Evolutionary conservation across 306 rosid genomes (phyloP).

Genomic region (Fagus crenata): DNA sequence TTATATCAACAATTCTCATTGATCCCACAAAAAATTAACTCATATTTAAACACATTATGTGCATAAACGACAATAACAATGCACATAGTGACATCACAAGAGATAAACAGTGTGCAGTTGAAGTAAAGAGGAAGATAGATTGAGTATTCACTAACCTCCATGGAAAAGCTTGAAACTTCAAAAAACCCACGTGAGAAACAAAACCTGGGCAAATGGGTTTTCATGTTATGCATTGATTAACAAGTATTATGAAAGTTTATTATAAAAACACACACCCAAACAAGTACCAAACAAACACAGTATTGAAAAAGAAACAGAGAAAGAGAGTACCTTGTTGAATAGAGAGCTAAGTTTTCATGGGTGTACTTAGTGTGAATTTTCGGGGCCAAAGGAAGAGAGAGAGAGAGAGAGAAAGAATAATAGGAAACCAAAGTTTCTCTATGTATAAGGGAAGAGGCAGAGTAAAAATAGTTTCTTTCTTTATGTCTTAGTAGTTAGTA

Average conservation of each 20-base stretch:
- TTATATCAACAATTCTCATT: conserved; percentile 25
- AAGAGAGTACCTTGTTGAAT: conserved; percentile 45
- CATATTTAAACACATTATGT: conserved; percentile 19
- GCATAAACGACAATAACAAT: conserved; percentile 29
- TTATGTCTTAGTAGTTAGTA: not conserved
- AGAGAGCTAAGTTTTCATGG: conserved; percentile 35
- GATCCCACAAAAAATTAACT: conserved; percentile 17
- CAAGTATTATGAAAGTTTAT: conserved; percentile 31
- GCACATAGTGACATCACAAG: conserved; percentile 25
- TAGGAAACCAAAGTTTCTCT: conserved; percentile 8
- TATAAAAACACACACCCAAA: conserved; percentile 24
- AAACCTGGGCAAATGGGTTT: conserved; percentile 55
- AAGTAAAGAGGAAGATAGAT: conserved; percentile 22
- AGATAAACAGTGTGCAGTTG: conserved; percentile 21
- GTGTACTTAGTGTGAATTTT: conserved; percentile 31
- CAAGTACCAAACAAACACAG: conserved; percentile 20
- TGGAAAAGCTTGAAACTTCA: conserved; percentile 37
- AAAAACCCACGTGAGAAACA: conserved; percentile 45
- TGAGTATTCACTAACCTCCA: conserved; percentile 42
- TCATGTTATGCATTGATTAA: conserved; percentile 44
- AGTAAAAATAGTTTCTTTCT: conserved; percentile 9
- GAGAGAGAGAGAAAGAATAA: conserved; percentile 23
- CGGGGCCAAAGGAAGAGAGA: conserved; percentile 20
- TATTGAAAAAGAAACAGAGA: not conserved
- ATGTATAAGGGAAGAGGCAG: conserved; percentile 13